Evolutionary conservation across 1,139 yeast genomes (phyloP).

Genomic region (Hansenula anomala): DNA sequence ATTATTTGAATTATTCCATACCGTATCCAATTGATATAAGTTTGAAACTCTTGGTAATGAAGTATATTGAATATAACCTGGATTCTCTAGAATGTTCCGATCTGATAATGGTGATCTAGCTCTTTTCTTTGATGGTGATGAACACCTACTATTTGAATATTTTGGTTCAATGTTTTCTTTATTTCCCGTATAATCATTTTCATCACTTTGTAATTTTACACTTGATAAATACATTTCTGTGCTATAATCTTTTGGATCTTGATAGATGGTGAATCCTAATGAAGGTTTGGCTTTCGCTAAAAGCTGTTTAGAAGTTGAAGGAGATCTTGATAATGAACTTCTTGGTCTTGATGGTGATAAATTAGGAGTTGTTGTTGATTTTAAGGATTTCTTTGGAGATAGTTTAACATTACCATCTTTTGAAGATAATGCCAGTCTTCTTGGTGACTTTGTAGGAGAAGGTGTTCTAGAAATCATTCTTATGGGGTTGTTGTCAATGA

Average conservation of each 20-base stretch:
- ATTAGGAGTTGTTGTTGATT: conserved; percentile 4
- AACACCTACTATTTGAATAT: neutral
- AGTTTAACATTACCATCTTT: conserved; percentile 19
- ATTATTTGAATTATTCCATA: conserved; percentile 12
- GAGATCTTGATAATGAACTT: conserved; percentile 5
- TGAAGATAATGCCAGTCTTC: conserved; percentile 17
- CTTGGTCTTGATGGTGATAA: conserved; percentile 9
- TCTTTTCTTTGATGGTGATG: neutral
- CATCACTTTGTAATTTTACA: conserved; percentile 11
- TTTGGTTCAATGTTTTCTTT: conserved; percentile 16
- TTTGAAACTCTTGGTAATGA: conserved; percentile 3
- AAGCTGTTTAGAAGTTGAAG: no score
- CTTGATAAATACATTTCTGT: conserved; percentile 11
- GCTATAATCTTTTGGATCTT: conserved; percentile 18
- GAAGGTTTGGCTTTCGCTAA: neutral
- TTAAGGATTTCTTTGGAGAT: conserved; percentile 2
- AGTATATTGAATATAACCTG: conserved; percentile 14
- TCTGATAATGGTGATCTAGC: conserved; percentile 9
- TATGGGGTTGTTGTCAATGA: no score
- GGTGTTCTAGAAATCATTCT: conserved; percentile 9
- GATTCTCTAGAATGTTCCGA: conserved; percentile 10
- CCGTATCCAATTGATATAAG: conserved; percentile 10
- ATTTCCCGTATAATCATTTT: conserved; percentile 13
- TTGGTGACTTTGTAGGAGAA: conserved; percentile 16
- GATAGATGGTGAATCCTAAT: conserved; percentile 18